Evolutionary conservation across 78 protist genomes (phyloP), one percentile per base, ranked within the genome.

Genomic region (Dictyostelium brefeldianum): DNA sequence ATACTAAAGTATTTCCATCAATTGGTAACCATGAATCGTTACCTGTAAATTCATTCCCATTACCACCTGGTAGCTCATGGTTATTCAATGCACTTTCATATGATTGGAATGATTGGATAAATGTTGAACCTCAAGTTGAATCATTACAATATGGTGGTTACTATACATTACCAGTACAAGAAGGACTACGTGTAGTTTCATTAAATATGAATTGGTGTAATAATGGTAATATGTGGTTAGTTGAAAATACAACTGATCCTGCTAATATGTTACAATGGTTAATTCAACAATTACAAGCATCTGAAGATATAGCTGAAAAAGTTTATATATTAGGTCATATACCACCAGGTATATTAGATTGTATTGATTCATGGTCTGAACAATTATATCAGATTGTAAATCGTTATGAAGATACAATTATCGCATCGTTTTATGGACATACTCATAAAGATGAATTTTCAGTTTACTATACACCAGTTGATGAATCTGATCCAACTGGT

Each of bases 201-300:
- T 47, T 87, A 15, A 87, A 87, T 77, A 87, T 87, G 93, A 87
- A 87, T 31, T 87, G 93, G 93, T 87, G 93, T 25, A 87, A 87
- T 46, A 77, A 87, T 64, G 71, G 59, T 36, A 87, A 87, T 53
- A 11, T 64, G 2, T 87, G 78, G 74, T 20, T 87, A 27, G 70
- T 78, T 0, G 54, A 56, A 14, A 77, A 87, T 43, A 46, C 50
- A 5, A 85, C 93, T 41, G 84, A 87, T 51, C 80, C 93, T n/a
- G 93, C 93, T 11, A 59, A 75, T 5, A 87, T 87, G 93, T 17
- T 87, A 5, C 31, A 46, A 22, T 87, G 93, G 93, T 12, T 47
- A 2, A 43, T 87, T 9, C 48, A 87, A 1, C 51, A 64, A 4
- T 67, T 87, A 18, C 84, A 87, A 64, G 20, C 78, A 0, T 17